These are phyloP conservation scores for Jacaranda copaia DNA, from an alignment of 257 asterid genomes.

Conservation along the genomic window DNA sequence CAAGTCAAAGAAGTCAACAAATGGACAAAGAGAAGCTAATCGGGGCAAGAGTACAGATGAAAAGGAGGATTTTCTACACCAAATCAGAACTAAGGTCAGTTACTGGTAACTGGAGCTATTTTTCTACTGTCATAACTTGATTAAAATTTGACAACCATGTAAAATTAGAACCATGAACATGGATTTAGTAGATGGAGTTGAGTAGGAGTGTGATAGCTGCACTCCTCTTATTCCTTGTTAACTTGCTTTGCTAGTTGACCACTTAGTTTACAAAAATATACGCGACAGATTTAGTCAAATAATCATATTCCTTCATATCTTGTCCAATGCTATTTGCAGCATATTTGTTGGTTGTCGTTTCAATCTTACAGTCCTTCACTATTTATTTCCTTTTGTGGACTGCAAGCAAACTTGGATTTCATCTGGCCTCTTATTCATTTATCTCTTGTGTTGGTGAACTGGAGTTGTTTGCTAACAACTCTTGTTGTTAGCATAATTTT, in stretches of 20 bases:
- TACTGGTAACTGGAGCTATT: conserved; percentile 22
- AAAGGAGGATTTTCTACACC: conserved; percentile 87
- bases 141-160: conserved; percentile 14
- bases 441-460: conserved; percentile 10
- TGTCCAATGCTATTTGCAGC: not conserved
- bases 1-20: conserved; percentile 48
- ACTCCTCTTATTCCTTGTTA: conserved; percentile 17
- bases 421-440: conserved; percentile 7
- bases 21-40: conserved; percentile 45
- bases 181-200: not conserved
- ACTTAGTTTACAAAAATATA: conserved; percentile 21
- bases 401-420: conserved; percentile 8
- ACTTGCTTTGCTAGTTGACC: conserved; percentile 22
- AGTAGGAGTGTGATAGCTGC: not conserved
- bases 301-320: not conserved
- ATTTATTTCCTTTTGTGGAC: not conserved
- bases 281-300: not conserved
- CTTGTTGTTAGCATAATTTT: not conserved
- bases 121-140: conserved; percentile 10
- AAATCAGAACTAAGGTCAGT: conserved; percentile 91
- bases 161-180: not conserved
- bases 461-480: not conserved
- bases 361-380: not conserved
- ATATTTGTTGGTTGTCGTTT: not conserved
- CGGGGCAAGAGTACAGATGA: conserved; percentile 57